Evolutionary conservation across 2,329 filamentous ascomycete species (phyloP), one percentile per base, ranked within the genome.

Genomic region (Diaporthe caulivora): DNA sequence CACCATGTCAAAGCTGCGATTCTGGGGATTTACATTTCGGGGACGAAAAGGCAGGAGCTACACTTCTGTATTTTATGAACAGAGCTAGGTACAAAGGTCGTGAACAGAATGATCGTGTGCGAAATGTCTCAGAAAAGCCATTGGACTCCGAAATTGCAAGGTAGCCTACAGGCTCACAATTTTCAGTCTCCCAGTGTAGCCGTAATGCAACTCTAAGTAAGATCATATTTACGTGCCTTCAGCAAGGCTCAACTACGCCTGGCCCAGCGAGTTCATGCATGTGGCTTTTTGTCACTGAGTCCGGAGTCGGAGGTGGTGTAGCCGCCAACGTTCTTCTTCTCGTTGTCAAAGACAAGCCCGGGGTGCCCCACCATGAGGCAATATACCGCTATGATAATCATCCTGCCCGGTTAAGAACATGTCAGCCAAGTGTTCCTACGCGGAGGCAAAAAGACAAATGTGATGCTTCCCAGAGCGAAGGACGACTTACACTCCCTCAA

Each of bases 401-500:
- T 62, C 6, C 75, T 74, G 53, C 15, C 18, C 2, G 26, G 9
- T 37, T 10, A 3, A 49, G 10, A 34, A 11, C 11, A 26, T 18
- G 13, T 65, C 21, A 65, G 60, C n/a, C n/a, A 34, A 1, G 5
- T 42, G 9, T 8, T 18, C 8, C 24, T n/a, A 31, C 31, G 1
- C 29, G 31, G 10, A 26, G 34, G 34, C n/a, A n/a, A 17, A 9
- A 9, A 47, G 10, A 9, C 18, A 42, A 6, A 34, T 3, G 34
- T 11, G 29, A 42, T 26, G 9, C 10, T 18, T 8, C 5, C 21
- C 10, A 21, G n/a, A n/a, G 37, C 11, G 13, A 18, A 18, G 37
- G 29, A 44, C 10, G 21, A 68, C 78, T 78, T 71, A 79, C 75
- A 80, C 78, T 47, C 85, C 85, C 79, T 89, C 87, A 5, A 89